Evolutionary conservation across 495 filamentous ascomycete genomes (phyloP), one percentile per base, ranked within the genome.

Genomic region (Penicillium robsamsonii): DNA sequence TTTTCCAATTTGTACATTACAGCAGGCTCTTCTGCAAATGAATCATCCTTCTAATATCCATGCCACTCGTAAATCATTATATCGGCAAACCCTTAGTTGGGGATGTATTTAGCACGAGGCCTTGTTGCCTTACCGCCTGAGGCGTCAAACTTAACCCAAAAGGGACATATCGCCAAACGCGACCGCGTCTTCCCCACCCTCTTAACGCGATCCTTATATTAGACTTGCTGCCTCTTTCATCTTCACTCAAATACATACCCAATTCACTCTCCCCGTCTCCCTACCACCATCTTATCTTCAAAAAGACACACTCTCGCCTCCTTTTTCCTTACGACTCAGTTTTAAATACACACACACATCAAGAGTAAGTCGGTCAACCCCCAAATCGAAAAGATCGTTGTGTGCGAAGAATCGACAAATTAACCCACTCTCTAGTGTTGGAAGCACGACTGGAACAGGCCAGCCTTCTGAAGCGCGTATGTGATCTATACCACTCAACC

Each of bases 401-500:
- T 63, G 46, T 57, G 57, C 41, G 50, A 57, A 46, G 45, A 37
- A 27, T 25, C 11, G 33, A 35, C 17, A 46, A 57, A 60, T 50
- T 68, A 49, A 68, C 63, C 4, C 41, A 17, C n/a, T 41, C 25
- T 29, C 50, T 66, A 90, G 87, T 98, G 94, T 84, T 98, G 76
- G 94, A 98, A 83, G 94, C 94, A 81, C 87, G 93, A 64, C 79
- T 98, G 71, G 91, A 96, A 71, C 91, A 97, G 81, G 94, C 94
- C 24, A 81, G 84, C 69, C 84, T 97, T 64, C 84, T 98, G 69
- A 98, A 98, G 85, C 94, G 93, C 87, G 94, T 95, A 74, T 50
- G 74, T 68, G 29, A 56, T 29, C 43, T 33, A 50, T 40, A 5
- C n/a, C 22, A 44, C 13, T 35, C 43, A 46, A 10, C 40, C 7